phyloP scores from a whole-genome alignment of 805 yeast genomes.

The Saccharomycopsis sp. region DNA sequence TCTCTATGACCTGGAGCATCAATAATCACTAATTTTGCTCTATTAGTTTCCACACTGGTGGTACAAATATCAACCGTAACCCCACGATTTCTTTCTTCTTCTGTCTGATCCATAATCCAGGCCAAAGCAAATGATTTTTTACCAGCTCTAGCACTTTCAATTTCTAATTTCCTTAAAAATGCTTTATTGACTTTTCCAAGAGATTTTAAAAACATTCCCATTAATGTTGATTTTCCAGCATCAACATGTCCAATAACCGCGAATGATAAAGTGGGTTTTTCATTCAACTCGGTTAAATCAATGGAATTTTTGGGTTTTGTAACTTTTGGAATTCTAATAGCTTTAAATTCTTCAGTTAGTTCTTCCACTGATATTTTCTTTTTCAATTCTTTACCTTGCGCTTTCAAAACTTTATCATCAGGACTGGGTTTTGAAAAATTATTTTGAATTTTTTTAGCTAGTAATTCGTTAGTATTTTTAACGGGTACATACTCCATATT shows the following conservation, averaged over 20 bases:
- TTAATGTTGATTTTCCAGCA: conserved; percentile 73
- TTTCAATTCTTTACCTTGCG: conserved; percentile 32
- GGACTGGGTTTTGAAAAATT: conserved; percentile 71
- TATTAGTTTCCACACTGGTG: conserved; percentile 48
- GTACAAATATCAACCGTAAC: conserved; percentile 73
- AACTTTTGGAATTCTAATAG: conserved; percentile 18
- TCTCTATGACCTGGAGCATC: conserved; percentile 85
- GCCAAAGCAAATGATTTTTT: conserved; percentile 76
- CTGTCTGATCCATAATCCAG: conserved; percentile 77
- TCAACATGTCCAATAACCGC: conserved; percentile 83
- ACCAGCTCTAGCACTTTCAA: conserved; percentile 57
- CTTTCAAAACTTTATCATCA: conserved; percentile 57
- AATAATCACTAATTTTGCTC: conserved; percentile 52
- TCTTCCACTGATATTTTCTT: conserved; percentile 15
- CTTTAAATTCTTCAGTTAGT: conserved; percentile 3
- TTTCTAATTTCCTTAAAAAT: conserved; percentile 49
- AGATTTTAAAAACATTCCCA: conserved; percentile 65
- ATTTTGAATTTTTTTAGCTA: conserved; percentile 33
- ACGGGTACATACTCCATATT: conserved; percentile 6
- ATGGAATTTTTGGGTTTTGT: conserved; percentile 36
- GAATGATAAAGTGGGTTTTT: conserved; percentile 53
- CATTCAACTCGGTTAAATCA: conserved; percentile 27
- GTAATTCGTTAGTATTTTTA: conserved; percentile 30
- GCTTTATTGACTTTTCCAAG: conserved; percentile 55
- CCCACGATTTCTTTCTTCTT: conserved; percentile 66